These are phyloP conservation scores for Pichia sp. DNA, from an alignment of 1,139 yeast genomes.

Conservation along the genomic window DNA sequence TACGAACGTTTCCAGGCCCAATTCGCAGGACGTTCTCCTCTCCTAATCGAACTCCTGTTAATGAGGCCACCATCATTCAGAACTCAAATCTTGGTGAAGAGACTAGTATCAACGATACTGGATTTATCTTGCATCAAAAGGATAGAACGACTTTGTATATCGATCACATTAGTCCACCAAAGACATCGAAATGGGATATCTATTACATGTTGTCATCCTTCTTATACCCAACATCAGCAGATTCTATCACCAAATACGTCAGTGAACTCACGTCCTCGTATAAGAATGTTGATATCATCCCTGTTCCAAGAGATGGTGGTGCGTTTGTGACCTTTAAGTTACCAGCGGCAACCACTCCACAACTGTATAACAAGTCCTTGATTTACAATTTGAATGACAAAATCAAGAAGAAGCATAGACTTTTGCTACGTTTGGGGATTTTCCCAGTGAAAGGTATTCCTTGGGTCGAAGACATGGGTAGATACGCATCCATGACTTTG, in stretches of 20 bases:
- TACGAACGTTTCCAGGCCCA: too few species aligned
- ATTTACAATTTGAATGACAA: conserved; percentile 40
- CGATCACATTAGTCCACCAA: conserved; percentile 43
- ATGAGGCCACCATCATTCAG: conserved; percentile 17
- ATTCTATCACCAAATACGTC: conserved; percentile 21
- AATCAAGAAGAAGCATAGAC: conserved; percentile 21
- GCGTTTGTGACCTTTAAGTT: conserved; percentile 75
- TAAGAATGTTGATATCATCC: conserved; percentile 40
- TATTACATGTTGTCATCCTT: conserved; percentile 21
- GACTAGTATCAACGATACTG: conserved; percentile 45
- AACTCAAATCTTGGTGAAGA: conserved; percentile 35
- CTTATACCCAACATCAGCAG: conserved; percentile 21
- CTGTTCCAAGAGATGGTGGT: conserved; percentile 82
- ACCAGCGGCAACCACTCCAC: conserved; percentile 42
- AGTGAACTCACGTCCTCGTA: conserved; percentile 17
- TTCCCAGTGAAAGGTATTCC: conserved; percentile 86
- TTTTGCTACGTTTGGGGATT: conserved; percentile 37
- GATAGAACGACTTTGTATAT: conserved; percentile 51
- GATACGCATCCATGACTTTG: conserved; percentile 61
- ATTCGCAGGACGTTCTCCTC: too few species aligned
- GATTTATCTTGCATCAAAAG: conserved; percentile 46
- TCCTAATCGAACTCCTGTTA: too few species aligned
- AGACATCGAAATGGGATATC: conserved; percentile 26
- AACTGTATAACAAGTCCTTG: conserved; percentile 44
- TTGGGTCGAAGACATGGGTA: conserved; percentile 88